phyloP scores from a whole-genome alignment of 305 asterid genomes.

The Fraxinus latifolia region DNA sequence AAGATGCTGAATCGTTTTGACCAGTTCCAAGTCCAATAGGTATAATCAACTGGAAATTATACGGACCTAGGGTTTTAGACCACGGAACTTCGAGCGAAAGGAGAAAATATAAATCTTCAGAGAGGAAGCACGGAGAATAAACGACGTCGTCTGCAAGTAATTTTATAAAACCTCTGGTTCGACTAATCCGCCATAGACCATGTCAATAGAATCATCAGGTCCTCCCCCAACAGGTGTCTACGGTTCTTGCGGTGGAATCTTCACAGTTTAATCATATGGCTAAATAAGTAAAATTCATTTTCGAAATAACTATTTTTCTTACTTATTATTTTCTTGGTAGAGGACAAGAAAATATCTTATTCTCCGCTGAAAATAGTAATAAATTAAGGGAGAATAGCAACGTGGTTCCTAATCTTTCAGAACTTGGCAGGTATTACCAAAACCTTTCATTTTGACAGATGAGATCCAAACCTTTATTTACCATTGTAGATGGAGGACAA shows the following conservation, averaged over 20 bases:
- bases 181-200: slow-evolving; percentile 37
- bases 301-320: neutral
- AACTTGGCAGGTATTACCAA: neutral
- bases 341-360: neutral
- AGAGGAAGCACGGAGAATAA: neutral
- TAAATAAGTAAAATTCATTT: neutral
- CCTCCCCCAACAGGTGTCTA: slow-evolving; percentile 15
- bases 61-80: slow-evolving; percentile 56
- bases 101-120: neutral
- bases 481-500: neutral
- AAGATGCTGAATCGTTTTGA: neutral
- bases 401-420: neutral
- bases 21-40: neutral
- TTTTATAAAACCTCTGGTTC: slow-evolving; percentile 12
- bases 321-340: neutral
- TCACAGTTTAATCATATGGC: slow-evolving; percentile 24
- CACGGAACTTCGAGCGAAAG: slow-evolving; percentile 17
- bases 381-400: neutral
- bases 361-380: neutral
- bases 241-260: slow-evolving; percentile 32
- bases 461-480: neutral
- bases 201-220: slow-evolving; percentile 19
- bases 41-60: neutral
- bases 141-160: slow-evolving; percentile 22
- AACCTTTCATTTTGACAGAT: neutral